A percentile compares a stretch with the other conserved stretches of the same genome.
Evolutionary conservation across 495 filamentous ascomycete species (phyloP).

Genomic region (Penicillium antarcticum): DNA sequence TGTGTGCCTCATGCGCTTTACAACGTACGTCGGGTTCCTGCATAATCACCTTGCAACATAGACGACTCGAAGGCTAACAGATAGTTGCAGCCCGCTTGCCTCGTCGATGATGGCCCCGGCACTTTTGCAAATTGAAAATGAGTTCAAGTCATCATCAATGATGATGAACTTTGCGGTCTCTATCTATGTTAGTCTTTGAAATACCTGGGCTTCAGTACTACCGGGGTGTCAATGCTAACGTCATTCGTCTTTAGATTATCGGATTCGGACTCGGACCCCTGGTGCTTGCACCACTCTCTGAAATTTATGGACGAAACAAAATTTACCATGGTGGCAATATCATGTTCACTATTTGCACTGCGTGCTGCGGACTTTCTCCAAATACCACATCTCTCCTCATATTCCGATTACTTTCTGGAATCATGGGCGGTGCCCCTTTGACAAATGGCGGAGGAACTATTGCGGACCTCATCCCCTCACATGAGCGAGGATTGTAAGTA

Average conservation of each 20-base stretch:
- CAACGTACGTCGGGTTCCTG: not conserved
- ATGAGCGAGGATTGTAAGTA: slow-evolving; percentile 50
- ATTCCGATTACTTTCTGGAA: slow-evolving; percentile 57
- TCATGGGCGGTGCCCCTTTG: slow-evolving; percentile 46
- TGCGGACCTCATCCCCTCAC: slow-evolving; percentile 48
- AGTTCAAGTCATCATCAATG: slow-evolving; percentile 6
- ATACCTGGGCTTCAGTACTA: too few species aligned
- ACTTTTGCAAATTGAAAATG: slow-evolving; percentile 35
- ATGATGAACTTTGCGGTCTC: slow-evolving; percentile 40
- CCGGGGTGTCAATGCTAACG: not conserved
- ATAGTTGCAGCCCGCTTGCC: slow-evolving; percentile 21
- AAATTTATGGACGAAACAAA: slow-evolving; percentile 32
- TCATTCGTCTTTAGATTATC: slow-evolving; percentile 16
- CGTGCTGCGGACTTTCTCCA: slow-evolving; percentile 60
- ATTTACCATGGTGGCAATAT: slow-evolving; percentile 34
- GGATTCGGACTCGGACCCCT: slow-evolving; percentile 34
- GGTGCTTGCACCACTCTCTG: slow-evolving; percentile 33
- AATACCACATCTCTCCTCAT: slow-evolving; percentile 51
- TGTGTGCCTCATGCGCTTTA: slow-evolving; percentile 7
- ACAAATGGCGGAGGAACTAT: slow-evolving; percentile 44
- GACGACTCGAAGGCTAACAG: not conserved
- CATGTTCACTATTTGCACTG: slow-evolving; percentile 49
- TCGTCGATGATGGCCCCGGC: slow-evolving; percentile 59
- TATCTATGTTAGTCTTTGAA: slow-evolving; percentile 35
- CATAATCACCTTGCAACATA: not conserved